Evolutionary conservation across 345 rosid genomes (phyloP).

Genomic region (Aquilaria sinensis): DNA sequence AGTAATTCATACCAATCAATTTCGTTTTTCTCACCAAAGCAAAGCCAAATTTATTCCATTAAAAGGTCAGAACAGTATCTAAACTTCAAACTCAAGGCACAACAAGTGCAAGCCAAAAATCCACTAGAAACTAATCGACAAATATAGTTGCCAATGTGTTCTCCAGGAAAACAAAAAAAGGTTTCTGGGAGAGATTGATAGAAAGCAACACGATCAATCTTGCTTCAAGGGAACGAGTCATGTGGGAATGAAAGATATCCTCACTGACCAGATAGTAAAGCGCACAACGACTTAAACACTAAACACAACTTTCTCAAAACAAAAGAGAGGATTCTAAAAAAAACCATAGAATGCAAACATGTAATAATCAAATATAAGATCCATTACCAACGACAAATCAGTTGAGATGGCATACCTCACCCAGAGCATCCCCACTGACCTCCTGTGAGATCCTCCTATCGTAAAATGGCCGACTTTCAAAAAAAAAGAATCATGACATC

Average conservation of each 20-base stretch:
- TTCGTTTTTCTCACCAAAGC: no score
- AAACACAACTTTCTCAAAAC: no score
- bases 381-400: not conserved
- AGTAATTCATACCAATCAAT: no score
- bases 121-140: not conserved
- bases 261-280: constrained; percentile 77
- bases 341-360: no score
- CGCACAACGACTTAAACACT: constrained; percentile 4
- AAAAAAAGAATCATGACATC: not conserved
- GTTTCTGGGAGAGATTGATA: not conserved
- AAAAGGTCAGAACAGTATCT: no score
- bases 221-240: constrained; percentile 90
- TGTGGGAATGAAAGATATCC: constrained; percentile 51
- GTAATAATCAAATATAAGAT: no score
- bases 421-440: constrained; percentile 72
- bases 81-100: no score
- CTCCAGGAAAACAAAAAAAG: constrained; percentile 15
- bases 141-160: constrained; percentile 36
- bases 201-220: constrained; percentile 43
- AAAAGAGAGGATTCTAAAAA: no score
- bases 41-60: no score
- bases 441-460: constrained; percentile 84
- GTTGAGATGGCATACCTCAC: constrained; percentile 37
- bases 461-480: constrained; percentile 47
- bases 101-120: no score